Percentiles rank a stretch among this genome's conserved stretches.
phyloP scores from a whole-genome alignment of 805 yeast species.

The Candida methanosorbosa region DNA sequence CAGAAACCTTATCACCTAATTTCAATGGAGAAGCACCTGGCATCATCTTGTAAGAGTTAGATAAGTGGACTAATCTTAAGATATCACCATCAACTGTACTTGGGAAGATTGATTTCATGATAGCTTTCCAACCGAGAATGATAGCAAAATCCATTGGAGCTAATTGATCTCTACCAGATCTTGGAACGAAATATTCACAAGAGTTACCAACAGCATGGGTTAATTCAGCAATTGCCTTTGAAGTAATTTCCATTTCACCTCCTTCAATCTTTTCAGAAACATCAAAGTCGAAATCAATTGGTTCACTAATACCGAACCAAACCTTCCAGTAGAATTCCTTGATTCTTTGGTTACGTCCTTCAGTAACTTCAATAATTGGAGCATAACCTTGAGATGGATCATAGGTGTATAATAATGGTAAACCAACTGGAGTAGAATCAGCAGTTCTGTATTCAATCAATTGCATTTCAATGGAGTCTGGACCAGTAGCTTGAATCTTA shows the following conservation, averaged over 20 bases:
- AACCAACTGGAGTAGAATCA: constrained; percentile 62
- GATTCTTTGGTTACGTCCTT: constrained; percentile 85
- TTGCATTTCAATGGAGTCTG: constrained; percentile 52
- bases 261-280: constrained; percentile 68
- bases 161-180: constrained; percentile 72
- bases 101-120: constrained; percentile 98
- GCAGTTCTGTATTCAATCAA: constrained; percentile 86
- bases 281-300: constrained; percentile 63
- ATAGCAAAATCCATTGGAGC: constrained; percentile 99
- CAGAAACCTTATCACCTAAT: constrained; percentile 77
- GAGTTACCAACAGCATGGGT: constrained; percentile 96
- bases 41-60: constrained; percentile 88
- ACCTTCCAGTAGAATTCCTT: constrained; percentile 95
- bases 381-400: constrained; percentile 88
- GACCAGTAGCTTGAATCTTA: constrained; percentile 42
- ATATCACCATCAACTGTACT: constrained; percentile 93
- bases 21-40: constrained; percentile 88
- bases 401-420: constrained; percentile 72
- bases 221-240: constrained; percentile 78
- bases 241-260: constrained; percentile 56
- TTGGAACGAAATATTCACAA: constrained; percentile 89
- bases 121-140: constrained; percentile 97
- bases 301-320: constrained; percentile 70
- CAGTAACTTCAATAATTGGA: constrained; percentile 85
- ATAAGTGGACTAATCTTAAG: constrained; percentile 85